phyloP scores from a whole-genome alignment of 2,329 filamentous ascomycete genomes.

The Aspergillus pseudoglaucus region DNA sequence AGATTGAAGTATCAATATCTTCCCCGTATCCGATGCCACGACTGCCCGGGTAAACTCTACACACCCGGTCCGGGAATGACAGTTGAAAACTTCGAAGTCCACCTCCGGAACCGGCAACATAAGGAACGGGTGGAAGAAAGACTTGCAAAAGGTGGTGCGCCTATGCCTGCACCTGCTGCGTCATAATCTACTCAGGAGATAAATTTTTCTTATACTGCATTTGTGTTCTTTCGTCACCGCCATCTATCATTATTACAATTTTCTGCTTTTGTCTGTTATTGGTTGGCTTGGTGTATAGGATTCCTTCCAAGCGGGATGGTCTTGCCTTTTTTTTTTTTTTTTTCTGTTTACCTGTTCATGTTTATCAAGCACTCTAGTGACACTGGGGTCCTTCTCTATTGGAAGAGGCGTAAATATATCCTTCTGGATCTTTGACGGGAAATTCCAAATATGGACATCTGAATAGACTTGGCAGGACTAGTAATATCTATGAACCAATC shows the following conservation, averaged over 20 bases:
- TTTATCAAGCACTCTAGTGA: slow-evolving; percentile 8
- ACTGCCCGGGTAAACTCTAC: slow-evolving; percentile 91
- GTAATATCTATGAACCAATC: slow-evolving; percentile 1
- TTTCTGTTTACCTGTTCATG: neutral
- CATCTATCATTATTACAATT: slow-evolving; percentile 2
- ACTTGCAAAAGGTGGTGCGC: slow-evolving; percentile 23
- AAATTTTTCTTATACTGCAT: neutral
- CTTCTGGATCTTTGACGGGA: no score
- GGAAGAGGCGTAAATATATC: slow-evolving; percentile 3
- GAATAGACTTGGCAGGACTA: no score
- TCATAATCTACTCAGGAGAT: neutral
- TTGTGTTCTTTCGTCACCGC: neutral
- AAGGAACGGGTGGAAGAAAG: slow-evolving; percentile 61
- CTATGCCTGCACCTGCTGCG: slow-evolving; percentile 3
- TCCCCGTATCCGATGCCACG: slow-evolving; percentile 81
- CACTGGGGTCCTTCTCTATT: neutral
- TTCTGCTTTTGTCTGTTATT: slow-evolving; percentile 1
- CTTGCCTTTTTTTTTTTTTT: neutral
- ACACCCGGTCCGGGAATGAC: slow-evolving; percentile 80
- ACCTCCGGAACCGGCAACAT: slow-evolving; percentile 79
- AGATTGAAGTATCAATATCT: slow-evolving; percentile 73
- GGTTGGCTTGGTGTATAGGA: slow-evolving; percentile 13
- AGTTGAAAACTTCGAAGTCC: slow-evolving; percentile 85
- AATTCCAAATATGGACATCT: no score
- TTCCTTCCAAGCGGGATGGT: slow-evolving; percentile 9